phyloP scores from a whole-genome alignment of 1,139 yeast genomes.

The Ogataea hybrid region DNA sequence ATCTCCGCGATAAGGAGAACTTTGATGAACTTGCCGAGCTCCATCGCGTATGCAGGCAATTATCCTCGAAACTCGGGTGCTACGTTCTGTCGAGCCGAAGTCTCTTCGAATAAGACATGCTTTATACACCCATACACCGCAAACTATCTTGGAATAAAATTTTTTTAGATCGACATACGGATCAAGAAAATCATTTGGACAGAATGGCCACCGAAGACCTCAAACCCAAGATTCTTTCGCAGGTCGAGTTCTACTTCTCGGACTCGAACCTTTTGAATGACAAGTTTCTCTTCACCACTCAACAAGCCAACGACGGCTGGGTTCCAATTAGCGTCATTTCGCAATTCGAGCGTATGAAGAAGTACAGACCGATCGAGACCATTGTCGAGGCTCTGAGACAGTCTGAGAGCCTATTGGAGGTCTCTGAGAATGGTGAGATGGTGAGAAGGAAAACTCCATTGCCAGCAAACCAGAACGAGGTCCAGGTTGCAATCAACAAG shows the following conservation, averaged over 20 bases:
- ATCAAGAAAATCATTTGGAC: slow-evolving; percentile 2
- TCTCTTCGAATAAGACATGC: slow-evolving; percentile 9
- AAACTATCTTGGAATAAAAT: not conserved
- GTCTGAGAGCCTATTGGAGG: slow-evolving; percentile 67
- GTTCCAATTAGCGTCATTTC: slow-evolving; percentile 89
- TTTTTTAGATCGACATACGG: slow-evolving; percentile 1
- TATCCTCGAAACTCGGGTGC: slow-evolving; percentile 15
- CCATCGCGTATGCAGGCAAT: slow-evolving; percentile 14
- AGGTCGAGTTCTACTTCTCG: slow-evolving; percentile 94
- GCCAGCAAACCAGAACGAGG: slow-evolving; percentile 61
- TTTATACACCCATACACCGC: slow-evolving; percentile 3
- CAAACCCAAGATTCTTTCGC: slow-evolving; percentile 59
- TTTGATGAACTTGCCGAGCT: slow-evolving; percentile 13
- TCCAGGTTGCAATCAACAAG: slow-evolving; percentile 66
- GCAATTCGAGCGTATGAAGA: slow-evolving; percentile 92
- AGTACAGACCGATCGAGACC: slow-evolving; percentile 81
- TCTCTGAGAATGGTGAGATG: slow-evolving; percentile 78
- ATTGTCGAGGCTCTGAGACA: slow-evolving; percentile 76
- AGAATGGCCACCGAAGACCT: slow-evolving; percentile 31
- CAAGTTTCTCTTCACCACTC: slow-evolving; percentile 81
- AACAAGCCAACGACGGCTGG: slow-evolving; percentile 93
- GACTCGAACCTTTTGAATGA: slow-evolving; percentile 91
- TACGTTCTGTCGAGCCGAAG: slow-evolving; percentile 20
- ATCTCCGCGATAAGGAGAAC: slow-evolving; percentile 14
- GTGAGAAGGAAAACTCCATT: slow-evolving; percentile 79